These are phyloP conservation scores for Trametes punicea DNA, from an alignment of 768 basidiomycete genomes.

Conservation along the genomic window DNA sequence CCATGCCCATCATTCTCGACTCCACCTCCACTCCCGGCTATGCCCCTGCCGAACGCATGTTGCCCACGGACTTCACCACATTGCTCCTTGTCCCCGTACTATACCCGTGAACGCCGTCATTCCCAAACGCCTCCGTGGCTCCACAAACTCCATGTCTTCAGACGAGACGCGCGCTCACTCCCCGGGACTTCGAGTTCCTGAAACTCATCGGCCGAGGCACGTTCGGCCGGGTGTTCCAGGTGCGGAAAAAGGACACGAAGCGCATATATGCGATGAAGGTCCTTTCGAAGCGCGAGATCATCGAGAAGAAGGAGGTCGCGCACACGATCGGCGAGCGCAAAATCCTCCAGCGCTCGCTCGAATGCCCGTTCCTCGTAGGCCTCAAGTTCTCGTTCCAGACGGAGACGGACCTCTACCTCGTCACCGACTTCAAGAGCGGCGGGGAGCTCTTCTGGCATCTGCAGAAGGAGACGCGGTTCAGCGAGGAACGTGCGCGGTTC, in stretches of 20 bases:
- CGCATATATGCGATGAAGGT: constrained; percentile 99
- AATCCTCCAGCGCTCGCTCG: constrained; percentile 90
- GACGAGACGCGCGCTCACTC: constrained; percentile 85
- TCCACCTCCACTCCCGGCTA: background rate
- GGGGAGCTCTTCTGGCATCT: constrained; percentile 99
- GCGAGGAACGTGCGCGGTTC: constrained; percentile 90
- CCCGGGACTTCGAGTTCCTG: constrained; percentile 96
- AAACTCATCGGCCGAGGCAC: constrained; percentile 98
- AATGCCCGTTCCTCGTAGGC: constrained; percentile 96
- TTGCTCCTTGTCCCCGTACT: background rate
- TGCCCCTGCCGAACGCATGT: constrained; percentile 1
- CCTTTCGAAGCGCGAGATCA: constrained; percentile 96
- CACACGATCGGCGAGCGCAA: constrained; percentile 99
- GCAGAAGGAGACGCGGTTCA: constrained; percentile 92
- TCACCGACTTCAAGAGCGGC: constrained; percentile 98
- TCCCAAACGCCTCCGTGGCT: background rate
- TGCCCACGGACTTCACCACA: background rate
- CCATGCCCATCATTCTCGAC: constrained; percentile 1
- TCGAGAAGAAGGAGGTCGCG: constrained; percentile 98
- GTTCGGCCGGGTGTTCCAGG: constrained; percentile 98
- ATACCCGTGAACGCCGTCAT: background rate
- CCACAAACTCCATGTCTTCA: constrained; percentile 26
- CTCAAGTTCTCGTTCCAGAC: constrained; percentile 99
- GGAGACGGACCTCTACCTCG: constrained; percentile 89
- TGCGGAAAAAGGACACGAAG: constrained; percentile 95